Conservation (phyloP, 495 filamentous ascomycete genomes). For the Xylaria longipes region DNA sequence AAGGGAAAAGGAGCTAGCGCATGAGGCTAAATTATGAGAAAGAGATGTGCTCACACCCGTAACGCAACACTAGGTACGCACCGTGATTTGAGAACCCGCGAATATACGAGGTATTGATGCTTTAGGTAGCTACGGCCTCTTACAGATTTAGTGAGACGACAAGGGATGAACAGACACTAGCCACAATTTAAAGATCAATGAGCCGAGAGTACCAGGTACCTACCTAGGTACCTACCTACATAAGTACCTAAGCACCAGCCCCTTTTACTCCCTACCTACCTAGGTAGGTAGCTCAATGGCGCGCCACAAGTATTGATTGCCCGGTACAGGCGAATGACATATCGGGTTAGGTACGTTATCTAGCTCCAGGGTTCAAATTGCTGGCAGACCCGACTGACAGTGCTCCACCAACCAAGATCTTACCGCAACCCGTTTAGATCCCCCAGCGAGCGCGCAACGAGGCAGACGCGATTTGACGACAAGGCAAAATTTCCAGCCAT, state of each 20-base stretch:
- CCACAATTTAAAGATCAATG: background rate
- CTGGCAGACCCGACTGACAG: background rate
- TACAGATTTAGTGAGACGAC: background rate
- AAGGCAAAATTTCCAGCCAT: conserved; percentile 18
- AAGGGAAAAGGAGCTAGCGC: background rate
- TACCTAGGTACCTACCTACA: too few relatives aligned
- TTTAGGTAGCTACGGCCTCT: too few relatives aligned
- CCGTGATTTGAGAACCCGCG: too few relatives aligned
- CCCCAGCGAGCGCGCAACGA: conserved; percentile 5
- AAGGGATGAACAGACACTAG: background rate
- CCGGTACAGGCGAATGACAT: background rate
- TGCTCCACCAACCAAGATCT: conserved; percentile 23
- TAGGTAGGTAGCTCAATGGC: background rate
- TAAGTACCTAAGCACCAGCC: conserved; percentile 5
- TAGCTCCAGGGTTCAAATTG: conserved; percentile 6
- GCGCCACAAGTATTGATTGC: background rate
- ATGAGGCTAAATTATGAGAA: too few relatives aligned
- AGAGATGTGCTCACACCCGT: too few relatives aligned
- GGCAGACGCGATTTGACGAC: conserved; percentile 22
- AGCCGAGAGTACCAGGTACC: background rate
- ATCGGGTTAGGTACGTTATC: conserved; percentile 1
- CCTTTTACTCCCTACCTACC: background rate
- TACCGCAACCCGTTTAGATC: conserved; percentile 12
- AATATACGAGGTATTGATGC: too few relatives aligned
- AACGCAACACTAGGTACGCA: too few relatives aligned